Evolutionary conservation across 148 eudicot genomes (phyloP).

Genomic region (Spergularia bocconei): DNA sequence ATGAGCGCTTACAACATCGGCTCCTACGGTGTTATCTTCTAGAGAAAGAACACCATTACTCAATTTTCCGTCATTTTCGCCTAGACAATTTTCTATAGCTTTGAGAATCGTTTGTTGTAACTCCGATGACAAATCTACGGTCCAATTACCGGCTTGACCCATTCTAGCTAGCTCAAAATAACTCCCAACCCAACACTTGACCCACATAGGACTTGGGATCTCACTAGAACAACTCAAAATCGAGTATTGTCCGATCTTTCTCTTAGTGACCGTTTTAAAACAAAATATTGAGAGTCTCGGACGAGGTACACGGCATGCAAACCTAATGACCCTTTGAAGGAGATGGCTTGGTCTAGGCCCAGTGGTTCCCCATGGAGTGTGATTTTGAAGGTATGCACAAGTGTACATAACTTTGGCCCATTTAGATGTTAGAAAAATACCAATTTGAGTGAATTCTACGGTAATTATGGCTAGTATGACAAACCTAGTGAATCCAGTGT

Average conservation of each 20-base stretch:
- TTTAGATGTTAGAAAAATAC: constrained; percentile 6
- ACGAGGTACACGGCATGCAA: not conserved
- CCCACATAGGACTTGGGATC: not conserved
- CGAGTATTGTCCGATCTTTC: constrained; percentile 3
- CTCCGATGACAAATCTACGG: not conserved
- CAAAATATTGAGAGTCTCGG: not conserved
- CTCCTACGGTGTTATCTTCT: not conserved
- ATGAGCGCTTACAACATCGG: not conserved
- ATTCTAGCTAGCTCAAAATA: not conserved
- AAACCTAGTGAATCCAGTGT: constrained; percentile 15
- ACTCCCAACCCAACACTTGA: constrained; percentile 6
- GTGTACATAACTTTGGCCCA: constrained; percentile 19
- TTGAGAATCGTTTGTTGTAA: not conserved
- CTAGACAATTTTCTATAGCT: not conserved
- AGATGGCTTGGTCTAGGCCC: not conserved
- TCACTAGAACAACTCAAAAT: not conserved
- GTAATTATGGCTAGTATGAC: constrained; percentile 5
- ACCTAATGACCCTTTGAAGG: not conserved
- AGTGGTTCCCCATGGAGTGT: not conserved
- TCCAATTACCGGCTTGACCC: not conserved
- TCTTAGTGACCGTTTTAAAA: not conserved
- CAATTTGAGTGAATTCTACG: constrained; percentile 4
- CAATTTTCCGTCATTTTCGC: not conserved
- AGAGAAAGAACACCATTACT: not conserved
- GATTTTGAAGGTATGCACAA: not conserved